These are phyloP conservation scores for Leucocoprinus birnbaumii DNA, from an alignment of 768 basidiomycete species.

Conservation along the genomic window DNA sequence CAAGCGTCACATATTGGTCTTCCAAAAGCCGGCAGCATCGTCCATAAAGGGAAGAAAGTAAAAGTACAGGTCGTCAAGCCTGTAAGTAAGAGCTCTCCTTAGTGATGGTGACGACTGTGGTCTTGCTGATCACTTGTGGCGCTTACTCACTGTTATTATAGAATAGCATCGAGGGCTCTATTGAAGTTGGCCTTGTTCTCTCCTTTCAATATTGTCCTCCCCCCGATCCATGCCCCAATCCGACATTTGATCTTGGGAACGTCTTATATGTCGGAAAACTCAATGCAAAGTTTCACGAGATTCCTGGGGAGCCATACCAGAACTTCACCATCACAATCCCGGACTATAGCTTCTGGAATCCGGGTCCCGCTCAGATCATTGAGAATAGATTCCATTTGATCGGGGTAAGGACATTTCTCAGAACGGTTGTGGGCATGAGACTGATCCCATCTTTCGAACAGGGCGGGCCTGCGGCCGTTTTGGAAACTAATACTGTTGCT, in stretches of 20 bases:
- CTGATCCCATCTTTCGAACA: slow-evolving; percentile 10
- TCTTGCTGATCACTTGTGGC: no score
- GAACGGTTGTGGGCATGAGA: no score
- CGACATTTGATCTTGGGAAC: slow-evolving; percentile 28
- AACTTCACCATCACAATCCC: slow-evolving; percentile 31
- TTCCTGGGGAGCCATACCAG: slow-evolving; percentile 33
- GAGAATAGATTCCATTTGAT: slow-evolving; percentile 18
- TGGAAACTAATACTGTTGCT: slow-evolving; percentile 24
- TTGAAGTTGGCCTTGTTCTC: slow-evolving; percentile 42
- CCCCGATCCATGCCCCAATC: slow-evolving; percentile 16
- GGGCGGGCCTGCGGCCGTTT: slow-evolving; percentile 25
- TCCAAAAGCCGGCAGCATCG: slow-evolving; percentile 24
- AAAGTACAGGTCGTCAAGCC: slow-evolving; percentile 37
- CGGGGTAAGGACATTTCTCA: no score
- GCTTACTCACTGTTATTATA: slow-evolving; percentile 14
- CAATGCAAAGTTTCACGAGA: slow-evolving; percentile 28
- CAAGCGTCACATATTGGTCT: slow-evolving; percentile 31
- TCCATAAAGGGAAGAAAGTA: slow-evolving; percentile 27
- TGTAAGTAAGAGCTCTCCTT: no score
- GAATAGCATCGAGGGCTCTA: slow-evolving; percentile 36
- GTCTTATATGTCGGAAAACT: slow-evolving; percentile 41
- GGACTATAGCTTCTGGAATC: slow-evolving; percentile 16
- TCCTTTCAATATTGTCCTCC: slow-evolving; percentile 31
- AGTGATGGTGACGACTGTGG: no score
- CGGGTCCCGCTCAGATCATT: slow-evolving; percentile 24